phyloP scores from a whole-genome alignment of 2,329 filamentous ascomycete species.

The Colletotrichum cuscutae region DNA sequence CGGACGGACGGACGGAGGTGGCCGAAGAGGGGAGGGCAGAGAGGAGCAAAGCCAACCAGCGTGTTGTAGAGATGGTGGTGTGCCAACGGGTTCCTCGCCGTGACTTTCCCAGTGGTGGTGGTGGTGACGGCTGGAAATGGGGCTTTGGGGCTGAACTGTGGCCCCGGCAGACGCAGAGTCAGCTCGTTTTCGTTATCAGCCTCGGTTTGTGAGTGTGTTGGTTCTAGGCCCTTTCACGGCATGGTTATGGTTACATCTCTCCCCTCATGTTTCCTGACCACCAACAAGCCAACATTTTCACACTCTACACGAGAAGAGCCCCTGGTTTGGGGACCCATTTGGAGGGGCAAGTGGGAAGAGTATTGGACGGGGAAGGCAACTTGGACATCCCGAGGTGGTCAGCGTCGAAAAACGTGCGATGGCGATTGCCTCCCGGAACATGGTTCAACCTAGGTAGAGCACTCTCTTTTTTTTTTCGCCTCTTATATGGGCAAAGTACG shows the following conservation, averaged over 20 bases:
- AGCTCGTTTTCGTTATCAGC: background rate
- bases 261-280: background rate
- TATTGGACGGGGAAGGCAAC: background rate
- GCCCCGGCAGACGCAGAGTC: background rate
- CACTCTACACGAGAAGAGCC: background rate
- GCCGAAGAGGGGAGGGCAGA: background rate
- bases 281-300: background rate
- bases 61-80: too few relatives aligned
- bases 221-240: background rate
- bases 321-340: background rate
- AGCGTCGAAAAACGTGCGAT: background rate
- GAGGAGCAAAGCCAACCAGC: too few relatives aligned
- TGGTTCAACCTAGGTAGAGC: background rate
- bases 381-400: background rate
- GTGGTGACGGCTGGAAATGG: background rate
- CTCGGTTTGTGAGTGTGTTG: background rate
- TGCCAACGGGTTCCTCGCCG: background rate
- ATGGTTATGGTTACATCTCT: too few relatives aligned
- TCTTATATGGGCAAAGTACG: background rate
- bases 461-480: background rate
- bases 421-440: background rate
- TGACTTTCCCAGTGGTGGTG: too few relatives aligned
- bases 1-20: background rate
- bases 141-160: background rate
- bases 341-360: too few relatives aligned